Evolutionary conservation across 1,284 basidiomycete species (phyloP).

Genomic region (Porogramme epimiltina): DNA sequence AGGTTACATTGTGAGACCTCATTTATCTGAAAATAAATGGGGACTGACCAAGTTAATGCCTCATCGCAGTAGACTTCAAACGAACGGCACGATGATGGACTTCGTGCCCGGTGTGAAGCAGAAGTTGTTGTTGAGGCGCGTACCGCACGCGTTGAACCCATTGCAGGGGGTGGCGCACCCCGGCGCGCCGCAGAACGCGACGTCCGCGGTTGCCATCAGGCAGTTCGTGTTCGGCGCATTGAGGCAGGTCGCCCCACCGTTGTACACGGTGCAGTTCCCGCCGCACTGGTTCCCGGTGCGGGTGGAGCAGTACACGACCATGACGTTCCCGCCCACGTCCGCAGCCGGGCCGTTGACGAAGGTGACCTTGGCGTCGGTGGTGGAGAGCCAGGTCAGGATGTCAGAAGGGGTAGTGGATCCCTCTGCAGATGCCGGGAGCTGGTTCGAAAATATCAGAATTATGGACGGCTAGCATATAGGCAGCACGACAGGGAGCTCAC

Average conservation of each 20-base stretch:
- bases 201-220: neutral
- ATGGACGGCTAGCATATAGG: no score
- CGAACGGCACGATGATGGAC: constrained; percentile 1
- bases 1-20: no score
- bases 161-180: neutral
- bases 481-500: no score
- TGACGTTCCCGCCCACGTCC: neutral
- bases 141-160: neutral
- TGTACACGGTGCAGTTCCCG: neutral
- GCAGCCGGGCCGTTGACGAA: neutral
- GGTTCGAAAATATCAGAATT: no score
- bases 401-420: no score
- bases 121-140: neutral
- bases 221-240: neutral
- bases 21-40: no score
- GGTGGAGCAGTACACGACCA: constrained; percentile 1
- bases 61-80: no score
- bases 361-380: constrained; percentile 4
- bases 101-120: constrained; percentile 1
- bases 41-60: no score
- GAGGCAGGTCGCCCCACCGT: neutral
- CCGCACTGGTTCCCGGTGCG: neutral
- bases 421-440: no score
- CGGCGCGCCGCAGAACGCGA: neutral
- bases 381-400: constrained; percentile 2